Evolutionary conservation across 495 filamentous ascomycete species (phyloP).

Genomic region (Aspergillus ellipticus): DNA sequence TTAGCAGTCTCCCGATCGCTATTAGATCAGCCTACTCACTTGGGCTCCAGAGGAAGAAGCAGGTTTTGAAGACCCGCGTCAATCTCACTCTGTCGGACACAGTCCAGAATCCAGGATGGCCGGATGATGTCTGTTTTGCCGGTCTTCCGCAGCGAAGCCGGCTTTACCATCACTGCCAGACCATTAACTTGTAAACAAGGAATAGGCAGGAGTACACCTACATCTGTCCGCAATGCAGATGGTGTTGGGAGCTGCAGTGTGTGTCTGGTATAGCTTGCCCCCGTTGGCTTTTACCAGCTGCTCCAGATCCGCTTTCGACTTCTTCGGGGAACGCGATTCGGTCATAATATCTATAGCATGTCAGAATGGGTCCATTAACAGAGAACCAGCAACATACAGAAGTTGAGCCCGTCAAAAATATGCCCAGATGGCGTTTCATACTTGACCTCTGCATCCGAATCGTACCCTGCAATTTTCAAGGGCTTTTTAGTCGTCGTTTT

Average conservation of each 20-base stretch:
- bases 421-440: conserved; percentile 56
- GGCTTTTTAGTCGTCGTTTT: conserved; percentile 64
- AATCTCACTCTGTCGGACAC: conserved; percentile 60
- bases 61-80: conserved; percentile 56
- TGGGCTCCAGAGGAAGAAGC: conserved; percentile 67
- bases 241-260: conserved; percentile 55
- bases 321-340: conserved; percentile 59
- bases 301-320: conserved; percentile 77
- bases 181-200: conserved; percentile 10
- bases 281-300: conserved; percentile 82
- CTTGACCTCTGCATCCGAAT: conserved; percentile 41
- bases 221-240: conserved; percentile 78
- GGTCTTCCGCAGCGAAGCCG: conserved; percentile 72
- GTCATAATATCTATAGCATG: conserved; percentile 54
- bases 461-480: conserved; percentile 68
- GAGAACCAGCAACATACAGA: conserved; percentile 53
- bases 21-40: conserved; percentile 36
- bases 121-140: conserved; percentile 67
- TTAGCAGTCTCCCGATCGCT: background rate
- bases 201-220: conserved; percentile 17
- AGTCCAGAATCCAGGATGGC: conserved; percentile 83
- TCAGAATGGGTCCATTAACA: conserved; percentile 12
- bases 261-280: conserved; percentile 74
- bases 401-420: conserved; percentile 72
- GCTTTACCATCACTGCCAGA: conserved; percentile 66